Evolutionary conservation across 2,329 filamentous ascomycete species (phyloP).

Genomic region (Phaeosphaeria sp.): DNA sequence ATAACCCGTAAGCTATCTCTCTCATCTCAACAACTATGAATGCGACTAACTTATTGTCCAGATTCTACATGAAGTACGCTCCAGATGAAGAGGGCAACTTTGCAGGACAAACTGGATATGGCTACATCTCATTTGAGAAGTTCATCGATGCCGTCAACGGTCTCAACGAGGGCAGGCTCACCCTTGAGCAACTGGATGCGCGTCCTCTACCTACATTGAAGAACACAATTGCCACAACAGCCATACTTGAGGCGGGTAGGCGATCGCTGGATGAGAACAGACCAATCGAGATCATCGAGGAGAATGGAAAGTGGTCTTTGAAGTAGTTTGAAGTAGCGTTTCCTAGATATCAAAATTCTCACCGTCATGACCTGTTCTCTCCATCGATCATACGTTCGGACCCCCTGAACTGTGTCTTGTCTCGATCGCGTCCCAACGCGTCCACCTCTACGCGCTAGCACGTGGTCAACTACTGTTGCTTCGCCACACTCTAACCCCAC

Average conservation of each 20-base stretch:
- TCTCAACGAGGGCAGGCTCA: constrained; percentile 76
- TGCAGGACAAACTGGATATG: constrained; percentile 87
- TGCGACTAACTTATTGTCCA: constrained; percentile 28
- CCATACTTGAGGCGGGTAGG: constrained; percentile 87
- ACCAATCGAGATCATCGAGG: constrained; percentile 74
- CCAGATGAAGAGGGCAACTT: constrained; percentile 96
- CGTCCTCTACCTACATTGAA: constrained; percentile 82
- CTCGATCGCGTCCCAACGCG: neutral
- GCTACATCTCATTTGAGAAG: constrained; percentile 94
- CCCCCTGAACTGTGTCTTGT: neutral
- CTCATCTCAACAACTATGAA: neutral
- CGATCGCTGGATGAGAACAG: constrained; percentile 83
- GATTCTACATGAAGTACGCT: constrained; percentile 92
- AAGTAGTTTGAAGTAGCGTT: constrained; percentile 44
- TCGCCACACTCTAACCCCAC: neutral
- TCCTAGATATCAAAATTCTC: neutral
- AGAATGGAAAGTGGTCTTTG: constrained; percentile 72
- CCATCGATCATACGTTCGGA: neutral
- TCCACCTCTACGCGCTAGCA: neutral
- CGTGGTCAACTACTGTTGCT: neutral
- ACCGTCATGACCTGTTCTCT: neutral
- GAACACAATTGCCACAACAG: constrained; percentile 91
- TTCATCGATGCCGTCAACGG: constrained; percentile 87
- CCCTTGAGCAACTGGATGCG: constrained; percentile 77
- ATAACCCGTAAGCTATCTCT: constrained; percentile 72